Conservation (phyloP, 352 stramenopile genomes). For the Globisporangium iwayamae region DNA sequence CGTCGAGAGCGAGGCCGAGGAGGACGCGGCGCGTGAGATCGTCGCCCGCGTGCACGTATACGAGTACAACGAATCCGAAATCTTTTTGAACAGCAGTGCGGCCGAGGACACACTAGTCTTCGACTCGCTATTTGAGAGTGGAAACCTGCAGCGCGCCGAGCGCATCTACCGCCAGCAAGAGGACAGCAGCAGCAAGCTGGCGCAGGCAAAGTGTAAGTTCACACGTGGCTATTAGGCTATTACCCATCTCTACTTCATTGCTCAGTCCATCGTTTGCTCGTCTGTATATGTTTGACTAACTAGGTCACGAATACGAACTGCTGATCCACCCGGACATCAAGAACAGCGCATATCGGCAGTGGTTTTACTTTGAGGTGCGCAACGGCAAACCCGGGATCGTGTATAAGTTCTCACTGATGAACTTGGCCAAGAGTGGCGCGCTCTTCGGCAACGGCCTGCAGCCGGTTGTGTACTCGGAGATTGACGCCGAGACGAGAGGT, state of each 20-base stretch:
- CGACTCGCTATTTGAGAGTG: slow-evolving; percentile 75
- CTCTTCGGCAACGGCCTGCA: slow-evolving; percentile 81
- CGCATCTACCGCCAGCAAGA: slow-evolving; percentile 41
- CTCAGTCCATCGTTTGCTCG: background rate
- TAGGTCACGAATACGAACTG: slow-evolving; percentile 68
- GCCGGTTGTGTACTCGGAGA: slow-evolving; percentile 74
- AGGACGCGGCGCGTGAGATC: slow-evolving; percentile 27
- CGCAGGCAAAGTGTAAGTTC: slow-evolving; percentile 1
- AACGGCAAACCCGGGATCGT: slow-evolving; percentile 41
- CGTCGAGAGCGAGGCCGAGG: slow-evolving; percentile 33
- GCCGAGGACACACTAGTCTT: slow-evolving; percentile 59
- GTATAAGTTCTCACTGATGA: slow-evolving; percentile 76
- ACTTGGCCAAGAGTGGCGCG: slow-evolving; percentile 79
- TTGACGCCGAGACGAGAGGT: slow-evolving; percentile 32
- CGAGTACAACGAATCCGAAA: slow-evolving; percentile 62
- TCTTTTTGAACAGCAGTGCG: slow-evolving; percentile 30
- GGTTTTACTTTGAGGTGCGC: slow-evolving; percentile 89
- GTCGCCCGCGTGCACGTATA: slow-evolving; percentile 48
- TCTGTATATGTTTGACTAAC: background rate
- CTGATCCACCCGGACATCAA: slow-evolving; percentile 73
- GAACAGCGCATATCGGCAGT: slow-evolving; percentile 84
- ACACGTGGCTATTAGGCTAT: background rate
- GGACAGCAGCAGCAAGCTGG: slow-evolving; percentile 1
- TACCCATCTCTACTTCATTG: background rate
- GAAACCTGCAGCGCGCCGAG: slow-evolving; percentile 58